These are phyloP conservation scores for Starmerella apicola DNA, from an alignment of 805 yeast genomes.

Conservation along the genomic window DNA sequence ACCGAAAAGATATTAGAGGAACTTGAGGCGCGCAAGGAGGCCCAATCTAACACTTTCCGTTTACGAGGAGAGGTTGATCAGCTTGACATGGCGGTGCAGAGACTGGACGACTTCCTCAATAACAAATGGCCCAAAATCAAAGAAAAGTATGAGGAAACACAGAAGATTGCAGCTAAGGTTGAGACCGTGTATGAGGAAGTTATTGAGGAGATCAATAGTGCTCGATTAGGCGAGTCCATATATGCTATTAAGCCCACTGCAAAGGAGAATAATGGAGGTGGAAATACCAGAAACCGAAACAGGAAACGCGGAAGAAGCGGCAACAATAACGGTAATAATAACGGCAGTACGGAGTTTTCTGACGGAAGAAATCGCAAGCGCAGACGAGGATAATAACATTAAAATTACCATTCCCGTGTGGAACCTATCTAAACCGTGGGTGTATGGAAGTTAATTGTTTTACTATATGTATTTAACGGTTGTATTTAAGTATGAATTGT, in stretches of 20 bases:
- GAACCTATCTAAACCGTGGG: too few relatives aligned
- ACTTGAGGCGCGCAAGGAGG: slow-evolving; percentile 1
- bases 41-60: background rate
- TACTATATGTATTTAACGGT: too few relatives aligned
- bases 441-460: too few relatives aligned
- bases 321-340: background rate
- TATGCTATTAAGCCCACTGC: background rate
- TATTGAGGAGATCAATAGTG: slow-evolving; percentile 2
- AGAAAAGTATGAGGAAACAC: slow-evolving; percentile 18
- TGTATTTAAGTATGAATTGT: too few relatives aligned
- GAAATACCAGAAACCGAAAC: too few relatives aligned
- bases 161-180: slow-evolving; percentile 14
- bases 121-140: slow-evolving; percentile 21
- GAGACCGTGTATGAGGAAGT: slow-evolving; percentile 15
- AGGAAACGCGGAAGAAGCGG: too few relatives aligned
- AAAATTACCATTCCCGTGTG: too few relatives aligned
- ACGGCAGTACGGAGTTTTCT: too few relatives aligned
- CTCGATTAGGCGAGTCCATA: background rate
- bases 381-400: too few relatives aligned
- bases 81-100: slow-evolving; percentile 8
- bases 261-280: too few relatives aligned
- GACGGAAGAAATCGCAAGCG: too few relatives aligned
- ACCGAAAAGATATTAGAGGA: slow-evolving; percentile 4
- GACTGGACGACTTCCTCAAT: slow-evolving; percentile 19
- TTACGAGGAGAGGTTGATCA: background rate